Evolutionary conservation across 2,329 filamentous ascomycete species (phyloP).

Genomic region (Aspergillus japonicus): DNA sequence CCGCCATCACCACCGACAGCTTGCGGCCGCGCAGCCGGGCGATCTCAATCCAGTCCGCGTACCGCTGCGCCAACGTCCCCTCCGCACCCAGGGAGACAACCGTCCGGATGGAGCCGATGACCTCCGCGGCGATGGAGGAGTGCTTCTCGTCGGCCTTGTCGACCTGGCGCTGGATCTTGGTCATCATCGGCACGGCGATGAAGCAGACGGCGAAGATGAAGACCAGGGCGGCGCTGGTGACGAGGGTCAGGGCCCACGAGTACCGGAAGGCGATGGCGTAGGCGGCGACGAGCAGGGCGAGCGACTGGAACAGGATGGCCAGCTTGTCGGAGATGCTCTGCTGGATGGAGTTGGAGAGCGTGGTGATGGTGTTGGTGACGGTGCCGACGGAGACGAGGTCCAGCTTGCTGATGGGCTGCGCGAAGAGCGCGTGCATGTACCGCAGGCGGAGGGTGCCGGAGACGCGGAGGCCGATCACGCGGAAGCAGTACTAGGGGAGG

Average conservation of each 20-base stretch:
- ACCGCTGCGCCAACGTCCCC: conserved; percentile 35
- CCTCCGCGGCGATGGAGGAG: conserved; percentile 42
- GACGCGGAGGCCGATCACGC: conserved; percentile 51
- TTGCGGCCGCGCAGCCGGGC: conserved; percentile 32
- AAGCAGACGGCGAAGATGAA: conserved; percentile 40
- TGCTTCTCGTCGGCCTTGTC: conserved; percentile 41
- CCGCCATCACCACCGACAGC: conserved; percentile 28
- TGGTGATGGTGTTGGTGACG: conserved; percentile 53
- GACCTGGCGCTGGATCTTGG: conserved; percentile 34
- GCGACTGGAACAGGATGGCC: conserved; percentile 43
- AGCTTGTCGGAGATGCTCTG: conserved; percentile 56
- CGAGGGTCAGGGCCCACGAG: conserved; percentile 54
- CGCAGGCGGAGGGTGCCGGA: conserved; percentile 52
- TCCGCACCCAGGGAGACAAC: conserved; percentile 47
- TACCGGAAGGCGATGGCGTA: conserved; percentile 54
- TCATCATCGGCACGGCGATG: conserved; percentile 34
- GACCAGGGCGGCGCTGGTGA: conserved; percentile 48
- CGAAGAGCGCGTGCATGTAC: conserved; percentile 52
- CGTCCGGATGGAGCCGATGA: conserved; percentile 45
- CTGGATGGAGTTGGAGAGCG: conserved; percentile 54
- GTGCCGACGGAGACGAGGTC: conserved; percentile 52
- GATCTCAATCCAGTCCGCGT: conserved; percentile 38
- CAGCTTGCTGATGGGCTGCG: conserved; percentile 50
- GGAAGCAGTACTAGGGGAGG: conserved; percentile 41
- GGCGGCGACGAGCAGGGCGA: conserved; percentile 45